Conservation (phyloP, 179 eudicot species). For the Carnegiea gigantea region DNA sequence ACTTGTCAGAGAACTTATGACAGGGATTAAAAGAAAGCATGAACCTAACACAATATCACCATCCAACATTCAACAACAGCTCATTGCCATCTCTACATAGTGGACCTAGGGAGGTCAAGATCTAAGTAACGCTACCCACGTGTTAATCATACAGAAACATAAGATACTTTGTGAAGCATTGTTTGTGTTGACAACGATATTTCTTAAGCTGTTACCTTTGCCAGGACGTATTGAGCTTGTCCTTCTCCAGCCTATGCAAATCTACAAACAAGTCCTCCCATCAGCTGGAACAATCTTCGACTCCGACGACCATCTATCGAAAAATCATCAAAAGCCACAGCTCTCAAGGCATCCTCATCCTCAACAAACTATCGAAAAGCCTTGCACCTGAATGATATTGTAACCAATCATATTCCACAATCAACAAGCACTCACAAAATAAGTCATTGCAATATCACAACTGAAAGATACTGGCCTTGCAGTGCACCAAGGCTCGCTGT, state of each 20-base stretch:
- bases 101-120: too few relatives aligned
- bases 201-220: background rate
- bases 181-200: too few relatives aligned
- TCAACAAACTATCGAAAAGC: conserved; percentile 10
- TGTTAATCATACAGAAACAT: too few relatives aligned
- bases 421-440: background rate
- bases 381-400: conserved; percentile 6
- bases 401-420: background rate
- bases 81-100: too few relatives aligned
- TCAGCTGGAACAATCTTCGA: background rate
- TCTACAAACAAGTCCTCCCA: conserved; percentile 3
- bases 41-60: too few relatives aligned
- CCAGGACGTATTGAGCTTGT: conserved; percentile 14
- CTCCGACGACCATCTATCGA: background rate
- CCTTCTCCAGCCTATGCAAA: conserved; percentile 13
- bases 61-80: too few relatives aligned
- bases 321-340: conserved; percentile 5
- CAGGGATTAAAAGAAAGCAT: too few relatives aligned
- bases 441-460: background rate
- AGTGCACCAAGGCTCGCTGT: too few relatives aligned
- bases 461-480: background rate
- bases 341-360: conserved; percentile 5
- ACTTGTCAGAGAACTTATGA: too few relatives aligned
- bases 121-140: too few relatives aligned
- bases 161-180: too few relatives aligned